These are phyloP conservation scores for Blastobotrys petasosporus DNA, from an alignment of 1,139 yeast species.

Conservation along the genomic window DNA sequence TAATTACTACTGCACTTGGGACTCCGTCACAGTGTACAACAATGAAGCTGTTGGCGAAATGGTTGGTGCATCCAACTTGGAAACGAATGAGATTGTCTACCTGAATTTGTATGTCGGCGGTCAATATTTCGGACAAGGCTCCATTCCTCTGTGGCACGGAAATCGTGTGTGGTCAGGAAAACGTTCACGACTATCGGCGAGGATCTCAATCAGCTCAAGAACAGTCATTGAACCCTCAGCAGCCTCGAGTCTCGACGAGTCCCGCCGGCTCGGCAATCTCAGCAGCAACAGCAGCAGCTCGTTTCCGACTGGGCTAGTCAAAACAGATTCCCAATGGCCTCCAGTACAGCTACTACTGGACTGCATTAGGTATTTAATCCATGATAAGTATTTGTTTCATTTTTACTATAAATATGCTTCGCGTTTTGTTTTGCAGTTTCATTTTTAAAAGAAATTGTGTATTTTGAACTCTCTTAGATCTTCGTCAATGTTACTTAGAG, in stretches of 20 bases:
- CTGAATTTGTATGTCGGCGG: constrained; percentile 64
- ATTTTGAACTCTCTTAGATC: too few relatives aligned
- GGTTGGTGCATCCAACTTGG: constrained; percentile 53
- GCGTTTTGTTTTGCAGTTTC: too few relatives aligned
- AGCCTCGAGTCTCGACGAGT: not conserved
- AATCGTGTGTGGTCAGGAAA: constrained; percentile 26
- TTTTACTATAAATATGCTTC: constrained; percentile 3
- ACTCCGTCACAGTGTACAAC: constrained; percentile 69
- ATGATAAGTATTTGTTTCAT: not conserved
- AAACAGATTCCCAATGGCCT: constrained; percentile 7
- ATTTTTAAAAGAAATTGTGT: too few relatives aligned
- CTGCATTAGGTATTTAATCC: constrained; percentile 6
- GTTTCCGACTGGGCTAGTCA: constrained; percentile 5
- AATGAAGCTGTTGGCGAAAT: constrained; percentile 71
- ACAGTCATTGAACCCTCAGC: too few relatives aligned
- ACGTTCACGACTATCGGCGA: not conserved
- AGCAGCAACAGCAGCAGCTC: constrained; percentile 2
- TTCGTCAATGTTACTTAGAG: too few relatives aligned
- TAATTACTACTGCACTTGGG: constrained; percentile 46
- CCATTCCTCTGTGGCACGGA: constrained; percentile 29
- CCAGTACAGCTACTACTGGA: constrained; percentile 4
- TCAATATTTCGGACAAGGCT: constrained; percentile 51
- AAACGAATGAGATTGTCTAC: constrained; percentile 49
- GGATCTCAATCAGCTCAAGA: too few relatives aligned
- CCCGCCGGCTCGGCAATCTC: not conserved